Evolutionary conservation across 139 green algal genomes (phyloP), one percentile per base, ranked within the genome.

Genomic region (Zygnema circumcarinatum): DNA sequence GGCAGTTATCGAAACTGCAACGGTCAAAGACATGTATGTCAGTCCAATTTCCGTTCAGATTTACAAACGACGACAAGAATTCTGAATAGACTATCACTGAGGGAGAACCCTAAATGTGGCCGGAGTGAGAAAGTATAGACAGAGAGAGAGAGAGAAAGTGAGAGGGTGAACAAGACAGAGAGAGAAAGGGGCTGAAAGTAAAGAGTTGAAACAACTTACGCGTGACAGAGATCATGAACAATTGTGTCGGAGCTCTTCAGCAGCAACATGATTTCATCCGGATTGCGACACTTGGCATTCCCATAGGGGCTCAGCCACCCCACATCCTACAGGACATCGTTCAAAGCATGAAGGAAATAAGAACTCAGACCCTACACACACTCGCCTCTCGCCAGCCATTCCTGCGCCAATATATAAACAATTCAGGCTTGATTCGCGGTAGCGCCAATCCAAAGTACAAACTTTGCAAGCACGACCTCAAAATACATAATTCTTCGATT

Each of bases 191-290:
- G 25, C 33, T 33, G 25, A 31, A 7, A 76, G 11, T n/a, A 36
- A 39, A 62, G n/a, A 33, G 7, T n/a, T 79, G 31, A 29, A n/a
- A 62, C 29, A 75, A 16, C 38, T 40, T 88, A 90, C 42, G 72
- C 80, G 29, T 91, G 81, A 33, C 47, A 84, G 53, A 99, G 91
- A 90, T 99, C 96, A 86, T 98, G 94, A 1, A 92, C 91, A 3
- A 97, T 87, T 0, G 94, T 87, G 90, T 98, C 96, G 38, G 95
- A 98, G 89, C 92, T 94, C 88, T 98, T 96, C 3, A 99, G 92
- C 75, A 99, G 89, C 76, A 99, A 92, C 38, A 98, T 68, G 7
- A 98, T 92, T 73, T 98, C 94, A 72, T 94, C 94, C 0, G 93
- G 32, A 62, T 91, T 94, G 29, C 32, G 89, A 90, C 95, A 98